Base-by-base conservation (phyloP, 768 basidiomycete species). In the Xerocomus potaroensis region DNA sequence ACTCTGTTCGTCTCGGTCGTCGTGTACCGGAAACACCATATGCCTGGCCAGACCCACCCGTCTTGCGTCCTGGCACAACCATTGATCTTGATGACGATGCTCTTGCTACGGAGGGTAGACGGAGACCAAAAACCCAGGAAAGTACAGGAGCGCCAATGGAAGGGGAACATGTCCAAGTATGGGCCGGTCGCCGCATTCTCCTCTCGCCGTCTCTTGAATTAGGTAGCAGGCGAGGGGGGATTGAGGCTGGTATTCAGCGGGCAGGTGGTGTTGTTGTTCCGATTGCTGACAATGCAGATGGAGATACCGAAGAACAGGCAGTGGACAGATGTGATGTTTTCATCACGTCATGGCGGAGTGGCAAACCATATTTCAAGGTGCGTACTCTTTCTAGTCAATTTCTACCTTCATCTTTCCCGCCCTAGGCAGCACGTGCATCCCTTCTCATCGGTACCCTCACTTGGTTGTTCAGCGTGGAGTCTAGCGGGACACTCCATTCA, bases 391-490 rank as follows among this genome's bases (percentile, higher is more conserved):
- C 3, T 15, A 1, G 12, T 3, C 19, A 26, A 10, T 18, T 5
- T 22, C 23, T 2, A 16, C 16, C 47, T 53, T 22, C 35, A 29
- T 16, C 29, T 16, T 36, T 14, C 5, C 5, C 23, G 15, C 8
- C 12, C 12, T 42, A 92, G 86, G 89, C 91, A 14, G 74, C 79
- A 12, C 65, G 54, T 7, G 48, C 53, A 12, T 56, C 63, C 24
- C 50, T 65, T 41, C 45, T 65, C 5, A 79, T 97, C 16, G 93
- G 86, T 0, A 90, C 84, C 0, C 71, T 94, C 3, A 72, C 80
- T 1, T 96, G 92, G 93, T 57, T 95, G 11, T 89, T 90, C 62
- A 80, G 85, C 59, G 83, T 89, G 6, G 77, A 89, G 49, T 74
- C 80, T 0, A 77, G 75, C 1, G 82, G 84, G 3, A 65, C 75